Evolutionary conservation across 2,329 filamentous ascomycete species (phyloP).

Genomic region (Botrytis galanthina): DNA sequence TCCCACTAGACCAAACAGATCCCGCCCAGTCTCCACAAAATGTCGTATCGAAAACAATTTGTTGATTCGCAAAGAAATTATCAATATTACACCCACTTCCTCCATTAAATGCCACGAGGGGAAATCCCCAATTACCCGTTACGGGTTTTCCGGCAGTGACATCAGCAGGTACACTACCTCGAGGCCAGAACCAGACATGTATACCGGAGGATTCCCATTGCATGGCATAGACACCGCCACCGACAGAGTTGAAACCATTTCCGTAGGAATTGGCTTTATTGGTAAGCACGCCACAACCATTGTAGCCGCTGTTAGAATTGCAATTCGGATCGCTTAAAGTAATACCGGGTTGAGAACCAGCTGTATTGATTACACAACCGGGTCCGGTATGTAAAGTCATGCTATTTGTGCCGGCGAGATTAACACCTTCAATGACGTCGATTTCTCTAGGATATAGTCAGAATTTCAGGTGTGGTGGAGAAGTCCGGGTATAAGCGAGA

Average conservation of each 20-base stretch:
- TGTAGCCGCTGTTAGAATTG: constrained; percentile 48
- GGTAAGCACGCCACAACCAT: constrained; percentile 58
- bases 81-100: constrained; percentile 37
- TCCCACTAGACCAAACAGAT: neutral
- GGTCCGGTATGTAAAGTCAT: constrained; percentile 67
- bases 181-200: constrained; percentile 78
- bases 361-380: constrained; percentile 56
- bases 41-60: constrained; percentile 11
- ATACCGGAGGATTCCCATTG: constrained; percentile 75
- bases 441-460: constrained; percentile 54
- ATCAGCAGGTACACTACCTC: constrained; percentile 60
- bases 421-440: constrained; percentile 78
- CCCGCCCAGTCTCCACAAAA: constrained; percentile 17
- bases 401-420: constrained; percentile 55
- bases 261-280: constrained; percentile 58
- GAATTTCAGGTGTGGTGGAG: neutral
- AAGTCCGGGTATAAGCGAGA: no score
- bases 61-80: neutral
- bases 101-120: constrained; percentile 66
- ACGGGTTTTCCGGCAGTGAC: constrained; percentile 60
- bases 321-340: constrained; percentile 54
- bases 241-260: constrained; percentile 65
- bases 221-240: constrained; percentile 70
- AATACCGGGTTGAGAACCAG: constrained; percentile 45
- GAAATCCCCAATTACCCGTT: constrained; percentile 63